Base-by-base conservation (phyloP, 2,329 filamentous ascomycete genomes). In the Fusarium goolgardi region DNA sequence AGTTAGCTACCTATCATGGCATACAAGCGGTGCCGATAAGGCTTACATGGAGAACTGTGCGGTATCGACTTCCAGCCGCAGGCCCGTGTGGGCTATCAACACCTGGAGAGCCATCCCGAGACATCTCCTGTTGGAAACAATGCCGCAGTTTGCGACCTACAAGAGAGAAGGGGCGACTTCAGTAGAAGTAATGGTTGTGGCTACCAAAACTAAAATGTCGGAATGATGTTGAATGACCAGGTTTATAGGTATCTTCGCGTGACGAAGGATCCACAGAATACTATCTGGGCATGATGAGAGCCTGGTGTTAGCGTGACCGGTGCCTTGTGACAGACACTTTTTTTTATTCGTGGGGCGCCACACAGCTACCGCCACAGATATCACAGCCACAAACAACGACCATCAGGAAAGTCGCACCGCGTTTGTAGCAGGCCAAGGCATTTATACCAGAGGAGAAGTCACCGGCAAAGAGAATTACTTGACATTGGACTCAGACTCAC, bases 41-140 rank as follows among this genome's bases (percentile, higher is more conserved):
- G 50, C 72, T 73, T 83, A 93, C 91, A 90, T 91, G 73, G 86
- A 85, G 80, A 95, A 91, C 77, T 89, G 87, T 69, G 89, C 85
- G 71, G 90, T 88, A 81, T 97, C 92, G 78, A 92, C 87, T 78
- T 90, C 86, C 77, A 97, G 86, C 81, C 91, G 90, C 85, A 93
- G 90, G 84, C 95, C 95, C 81, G 92, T 94, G 83, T 97, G 94
- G 86, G 93, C 94, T 78, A 97, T 90, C 84, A 93, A 92, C 81
- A 97, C 90, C 83, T 93, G 89, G 79, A 95, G 88, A 83, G 92
- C 91, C 93, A 97, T 97, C 81, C 84, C 87, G 81, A 83, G 82
- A 82, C 84, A 86, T 85, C 76, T 81, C 81, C 78, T 75, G 73
- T 74, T 63, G 60, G 72, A 71, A 70, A 67, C 50, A 56, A 70